Base-by-base conservation (phyloP, 208 protist species). In the Crithidia expoeki region DNA sequence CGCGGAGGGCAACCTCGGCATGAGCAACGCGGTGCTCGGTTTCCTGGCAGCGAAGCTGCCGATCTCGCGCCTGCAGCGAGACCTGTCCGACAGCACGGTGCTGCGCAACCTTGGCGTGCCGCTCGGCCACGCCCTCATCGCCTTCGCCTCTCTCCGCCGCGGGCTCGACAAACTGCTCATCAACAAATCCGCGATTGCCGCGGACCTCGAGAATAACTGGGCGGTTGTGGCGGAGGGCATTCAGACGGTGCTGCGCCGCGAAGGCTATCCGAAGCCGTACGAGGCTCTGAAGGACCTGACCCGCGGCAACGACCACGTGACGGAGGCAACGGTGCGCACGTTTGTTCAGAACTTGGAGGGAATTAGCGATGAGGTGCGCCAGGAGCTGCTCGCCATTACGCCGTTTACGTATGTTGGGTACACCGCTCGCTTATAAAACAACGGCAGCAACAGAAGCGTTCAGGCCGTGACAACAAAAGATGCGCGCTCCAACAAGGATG, bases 71-170 rank as follows among this genome's bases (percentile, higher is more conserved):
- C 86, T 98, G 25, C 97, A 99, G 86, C 84, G 97, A 36, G 96
- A 98, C 69, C 79, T 99, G 19, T 98, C 95, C 4, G 97, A 98
- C 73, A 98, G 93, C 59, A 99, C 97, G 2, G 97, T 99, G 25
- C 76, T 98, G 34, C 84, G 97, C 40, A 98, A 98, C 69, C 70
- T 98, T 5, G 97, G 96, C 58, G 95, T 98, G 5, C 94, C 94
- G 10, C 57, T 98, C 19, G 93, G 86, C 1, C 96, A 98, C 59
- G 83, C 86, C 30, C 38, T 96, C 19, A 76, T 99, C n/a, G 88
- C 97, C 16, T 89, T 98, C 40, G 55, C 76, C 30, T 96, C 94
- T 11, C 44, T 98, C 10, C 30, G 64, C n/a, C 84, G 93, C 28
- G 97, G 97, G 2, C 28, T 99, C 2, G 81, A 79, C 61, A 99